Conservation (phyloP, 371 early-diverging fungal species). For the Mortierella sp. region DNA sequence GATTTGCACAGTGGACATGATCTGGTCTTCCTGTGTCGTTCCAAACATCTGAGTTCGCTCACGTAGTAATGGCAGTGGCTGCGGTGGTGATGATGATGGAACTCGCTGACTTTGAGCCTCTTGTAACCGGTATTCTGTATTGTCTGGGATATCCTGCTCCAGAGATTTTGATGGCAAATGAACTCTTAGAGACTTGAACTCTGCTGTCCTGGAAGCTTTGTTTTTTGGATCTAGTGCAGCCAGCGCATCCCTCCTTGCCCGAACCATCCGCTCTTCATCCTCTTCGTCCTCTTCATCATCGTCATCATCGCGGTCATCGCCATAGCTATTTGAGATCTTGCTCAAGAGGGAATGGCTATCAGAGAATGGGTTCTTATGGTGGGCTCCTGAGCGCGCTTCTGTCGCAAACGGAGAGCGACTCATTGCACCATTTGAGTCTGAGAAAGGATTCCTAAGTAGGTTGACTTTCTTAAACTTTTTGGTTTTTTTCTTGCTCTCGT, state of each 20-base stretch:
- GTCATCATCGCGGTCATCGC: neutral
- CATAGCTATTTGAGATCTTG: neutral
- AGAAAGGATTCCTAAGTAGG: slow-evolving; percentile 24
- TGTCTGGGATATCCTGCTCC: neutral
- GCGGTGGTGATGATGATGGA: neutral
- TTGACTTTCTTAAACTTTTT: slow-evolving; percentile 25
- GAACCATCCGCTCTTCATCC: slow-evolving; percentile 32
- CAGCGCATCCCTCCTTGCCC: slow-evolving; percentile 32
- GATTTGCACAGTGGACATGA: neutral
- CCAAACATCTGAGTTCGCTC: neutral
- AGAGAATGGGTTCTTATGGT: slow-evolving; percentile 12
- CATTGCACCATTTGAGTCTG: neutral
- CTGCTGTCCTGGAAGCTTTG: slow-evolving; percentile 16
- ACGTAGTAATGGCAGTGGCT: neutral
- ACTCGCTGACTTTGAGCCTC: neutral
- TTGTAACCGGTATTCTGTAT: neutral
- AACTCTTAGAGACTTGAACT: slow-evolving; percentile 29
- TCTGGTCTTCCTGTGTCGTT: too few relatives aligned
- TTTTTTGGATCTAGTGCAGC: slow-evolving; percentile 38
- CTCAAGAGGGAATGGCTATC: slow-evolving; percentile 6
- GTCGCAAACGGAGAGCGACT: neutral
- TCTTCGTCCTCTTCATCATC: slow-evolving; percentile 22
- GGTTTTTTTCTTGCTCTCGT: neutral
- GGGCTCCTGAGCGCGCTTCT: neutral
- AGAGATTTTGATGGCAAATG: neutral